Percentiles rank a stretch among this genome's conserved stretches.
Conservation (phyloP, 345 rosid genomes). For the Luvunga scandens region DNA sequence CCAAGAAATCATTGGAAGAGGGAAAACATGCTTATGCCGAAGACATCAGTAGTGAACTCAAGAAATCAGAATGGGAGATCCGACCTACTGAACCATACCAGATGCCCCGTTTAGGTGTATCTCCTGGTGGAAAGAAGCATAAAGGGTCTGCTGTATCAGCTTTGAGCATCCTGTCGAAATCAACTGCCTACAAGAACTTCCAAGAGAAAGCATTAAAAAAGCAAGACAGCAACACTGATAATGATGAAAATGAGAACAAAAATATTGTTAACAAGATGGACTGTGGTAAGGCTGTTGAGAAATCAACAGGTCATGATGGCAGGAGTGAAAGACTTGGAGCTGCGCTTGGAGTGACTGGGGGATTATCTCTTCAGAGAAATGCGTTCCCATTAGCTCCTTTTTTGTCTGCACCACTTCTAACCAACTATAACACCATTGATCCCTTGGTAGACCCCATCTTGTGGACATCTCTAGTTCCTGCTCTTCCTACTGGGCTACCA, state of each 20-base stretch:
- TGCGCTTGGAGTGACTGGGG: conserved; percentile 58
- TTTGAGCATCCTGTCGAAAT: conserved; percentile 72
- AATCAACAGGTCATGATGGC: conserved; percentile 50
- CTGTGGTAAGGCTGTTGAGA: conserved; percentile 73
- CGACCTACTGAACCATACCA: conserved; percentile 81
- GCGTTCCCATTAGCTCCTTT: conserved; percentile 72
- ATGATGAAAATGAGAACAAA: conserved; percentile 81
- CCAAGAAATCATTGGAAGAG: conserved; percentile 63
- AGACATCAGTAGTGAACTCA: conserved; percentile 74
- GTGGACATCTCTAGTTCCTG: conserved; percentile 75
- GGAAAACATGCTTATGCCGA: conserved; percentile 50
- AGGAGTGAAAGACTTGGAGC: conserved; percentile 50
- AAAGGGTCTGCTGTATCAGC: conserved; percentile 61
- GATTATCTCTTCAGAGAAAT: conserved; percentile 74
- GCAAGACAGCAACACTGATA: conserved; percentile 54
- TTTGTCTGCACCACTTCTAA: conserved; percentile 78
- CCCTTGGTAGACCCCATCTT: conserved; percentile 75
- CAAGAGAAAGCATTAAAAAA: conserved; percentile 75
- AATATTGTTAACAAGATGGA: conserved; percentile 66
- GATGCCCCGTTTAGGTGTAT: conserved; percentile 70
- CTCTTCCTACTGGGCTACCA: conserved; percentile 66
- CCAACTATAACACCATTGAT: conserved; percentile 73
- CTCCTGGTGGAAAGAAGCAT: conserved; percentile 43
- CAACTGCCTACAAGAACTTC: conserved; percentile 78
- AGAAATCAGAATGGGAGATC: conserved; percentile 61